Base-by-base conservation (phyloP, 352 stramenopile species). In the Phytophthora pini region DNA sequence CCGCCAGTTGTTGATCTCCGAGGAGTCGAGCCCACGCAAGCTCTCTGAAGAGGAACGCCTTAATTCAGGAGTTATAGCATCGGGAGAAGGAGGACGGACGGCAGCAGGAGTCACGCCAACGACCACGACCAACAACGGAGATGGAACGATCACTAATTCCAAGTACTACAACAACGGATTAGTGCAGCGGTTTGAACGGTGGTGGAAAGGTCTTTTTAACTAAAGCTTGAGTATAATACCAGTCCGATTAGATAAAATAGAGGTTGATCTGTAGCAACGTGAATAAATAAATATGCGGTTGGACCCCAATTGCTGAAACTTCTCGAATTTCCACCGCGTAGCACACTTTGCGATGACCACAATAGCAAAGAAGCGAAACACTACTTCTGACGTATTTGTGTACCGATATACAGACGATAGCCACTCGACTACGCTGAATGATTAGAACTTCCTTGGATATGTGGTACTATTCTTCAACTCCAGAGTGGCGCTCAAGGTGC, bases 111-210 rank as follows among this genome's bases (percentile, higher is more conserved):
- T 5, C 1, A 17, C 22, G 0, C 9, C 61, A 1, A 34, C 15
- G 12, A 45, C 51, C 11, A 59, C 51, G 9, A 59, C 44, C 0
- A 48, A 43, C 6, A 69, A 57, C 6, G 24, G 24, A 4, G 61
- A 67, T 12, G 54, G 54, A 46, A 61, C 41, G 20, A 48, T 57
- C 20, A 48, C 38, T 8, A 61, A 67, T 31, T 59, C 54, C 1
- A 70, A 54, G 24, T 70, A 65, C 36, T 59, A 63, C 39, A 64
- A 64, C 36, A 64, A 65, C 43, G 54, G 61, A 10, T 32, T 70
- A 0, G 1, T 49, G 22, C 61, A 69, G 47, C 57, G 32, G 17
- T 12, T 60, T 26, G n/a, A 50, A 27, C 34, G 9, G 17, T 61
- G 43, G 50, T 67, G 41, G 41, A 31, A 46, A 8, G 32, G 34